Evolutionary conservation across 306 rosid species (phyloP).

Genomic region (Dalbergia oliveri): DNA sequence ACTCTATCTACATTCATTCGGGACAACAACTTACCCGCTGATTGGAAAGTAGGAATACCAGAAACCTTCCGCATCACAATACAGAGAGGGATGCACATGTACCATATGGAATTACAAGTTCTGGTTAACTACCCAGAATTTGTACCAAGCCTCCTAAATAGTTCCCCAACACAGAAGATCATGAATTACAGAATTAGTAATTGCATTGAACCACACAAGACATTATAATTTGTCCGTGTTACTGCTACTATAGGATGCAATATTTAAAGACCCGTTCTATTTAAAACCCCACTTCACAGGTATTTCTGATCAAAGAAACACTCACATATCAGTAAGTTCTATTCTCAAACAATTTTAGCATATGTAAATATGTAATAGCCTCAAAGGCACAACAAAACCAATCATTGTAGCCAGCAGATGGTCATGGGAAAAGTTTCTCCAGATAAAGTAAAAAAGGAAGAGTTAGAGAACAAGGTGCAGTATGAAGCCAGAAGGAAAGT

Average conservation of each 20-base stretch:
- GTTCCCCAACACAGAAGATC: not conserved
- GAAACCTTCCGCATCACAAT: conserved; percentile 18
- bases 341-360: not conserved
- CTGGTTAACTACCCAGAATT: not conserved
- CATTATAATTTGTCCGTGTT: not conserved
- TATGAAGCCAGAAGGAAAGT: conserved; percentile 39
- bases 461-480: conserved; percentile 2
- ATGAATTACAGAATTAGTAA: not conserved
- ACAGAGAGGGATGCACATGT: conserved; percentile 5
- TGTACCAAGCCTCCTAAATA: conserved; percentile 2
- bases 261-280: not conserved
- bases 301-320: too few species aligned
- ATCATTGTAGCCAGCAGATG: conserved; percentile 31
- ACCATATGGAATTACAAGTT: not conserved
- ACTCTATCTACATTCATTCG: not conserved
- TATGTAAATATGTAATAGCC: not conserved
- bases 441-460: conserved; percentile 32
- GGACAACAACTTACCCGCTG: not conserved
- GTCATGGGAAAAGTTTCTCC: conserved; percentile 24
- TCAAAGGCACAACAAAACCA: conserved; percentile 32
- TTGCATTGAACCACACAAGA: not conserved
- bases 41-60: conserved; percentile 6
- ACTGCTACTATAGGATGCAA: not conserved
- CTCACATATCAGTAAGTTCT: not conserved
- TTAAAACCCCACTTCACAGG: not conserved